Base-by-base conservation (phyloP, 306 rosid genomes). In the Fagus sylvatica region DNA sequence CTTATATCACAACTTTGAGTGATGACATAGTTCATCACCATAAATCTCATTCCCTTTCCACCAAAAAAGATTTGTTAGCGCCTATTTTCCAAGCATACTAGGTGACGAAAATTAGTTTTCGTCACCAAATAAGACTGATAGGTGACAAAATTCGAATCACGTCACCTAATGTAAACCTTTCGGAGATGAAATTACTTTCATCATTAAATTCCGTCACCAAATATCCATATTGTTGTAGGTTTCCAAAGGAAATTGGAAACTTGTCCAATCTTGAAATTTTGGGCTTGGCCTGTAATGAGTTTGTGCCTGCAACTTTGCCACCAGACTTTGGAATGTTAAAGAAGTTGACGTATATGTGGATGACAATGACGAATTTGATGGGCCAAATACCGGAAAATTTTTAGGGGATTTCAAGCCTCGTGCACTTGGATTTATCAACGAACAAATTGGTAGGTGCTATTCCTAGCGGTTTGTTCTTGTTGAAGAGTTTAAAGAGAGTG, bases 191-290 rank as follows among this genome's bases (percentile, higher is more conserved):
- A n/a, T n/a, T n/a, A n/a, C n/a, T n/a, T n/a, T n/a, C n/a, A n/a
- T n/a, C n/a, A n/a, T n/a, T n/a, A n/a, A n/a, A n/a, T n/a, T n/a
- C n/a, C n/a, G n/a, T n/a, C n/a, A n/a, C n/a, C n/a, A n/a, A n/a
- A n/a, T n/a, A n/a, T n/a, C n/a, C n/a, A n/a, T n/a, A n/a, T n/a
- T n/a, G n/a, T n/a, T n/a, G n/a, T n/a, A 87, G 85, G 0, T 73
- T 90, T 61, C 92, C 96, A 0, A 68, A n/a, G 5, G 97, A 88
- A 76, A 90, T 93, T 6, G 97, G 93, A 0, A 75, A 85, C 60
- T 64, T 91, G 70, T 83, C 85, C 17, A 86, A 86, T 34, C 98
- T 94, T 30, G 90, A 90, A 79, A 11, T 1, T 5, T 74, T 94
- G 2, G 39, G 74, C 32, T 43, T 90, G 87, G 82, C 90, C 4